Evolutionary conservation across 2,329 filamentous ascomycete genomes (phyloP).

Genomic region (Aspergillus tanneri): DNA sequence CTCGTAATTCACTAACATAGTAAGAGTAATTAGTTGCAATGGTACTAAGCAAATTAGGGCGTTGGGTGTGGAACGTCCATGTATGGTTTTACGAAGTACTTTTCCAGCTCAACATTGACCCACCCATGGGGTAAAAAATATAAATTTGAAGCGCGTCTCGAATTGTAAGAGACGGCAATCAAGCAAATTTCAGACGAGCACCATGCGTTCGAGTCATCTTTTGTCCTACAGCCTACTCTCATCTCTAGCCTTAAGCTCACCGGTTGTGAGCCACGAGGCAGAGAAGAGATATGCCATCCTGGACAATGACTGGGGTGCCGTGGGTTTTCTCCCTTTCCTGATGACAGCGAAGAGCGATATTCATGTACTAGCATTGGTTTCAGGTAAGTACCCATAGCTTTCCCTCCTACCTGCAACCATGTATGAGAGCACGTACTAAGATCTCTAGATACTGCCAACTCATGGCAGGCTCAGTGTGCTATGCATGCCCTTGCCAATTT

Average conservation of each 20-base stretch:
- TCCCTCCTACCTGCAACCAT: neutral
- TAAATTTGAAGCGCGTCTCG: no score
- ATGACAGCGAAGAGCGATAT: slow-evolving; percentile 47
- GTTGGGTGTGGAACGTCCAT: no score
- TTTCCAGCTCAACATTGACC: no score
- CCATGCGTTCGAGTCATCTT: neutral
- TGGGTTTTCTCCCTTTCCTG: slow-evolving; percentile 47
- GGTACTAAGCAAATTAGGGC: no score
- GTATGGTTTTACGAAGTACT: no score
- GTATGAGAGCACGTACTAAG: no score
- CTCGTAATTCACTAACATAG: no score
- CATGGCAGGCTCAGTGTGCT: slow-evolving; percentile 48
- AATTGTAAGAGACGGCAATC: neutral
- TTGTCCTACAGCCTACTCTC: neutral
- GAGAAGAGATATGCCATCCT: slow-evolving; percentile 40
- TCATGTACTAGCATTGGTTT: slow-evolving; percentile 45
- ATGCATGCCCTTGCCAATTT: slow-evolving; percentile 50
- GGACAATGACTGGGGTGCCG: slow-evolving; percentile 50
- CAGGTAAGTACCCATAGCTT: slow-evolving; percentile 15
- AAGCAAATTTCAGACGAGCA: neutral
- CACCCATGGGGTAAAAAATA: no score
- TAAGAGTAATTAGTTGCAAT: no score
- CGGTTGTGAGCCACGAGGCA: neutral
- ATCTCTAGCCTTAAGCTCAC: neutral
- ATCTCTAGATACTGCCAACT: slow-evolving; percentile 43